A percentile compares a stretch with the other conserved stretches of the same genome.
These are phyloP conservation scores for Termitomyces bulborhizus DNA, from an alignment of 768 basidiomycete genomes.

Conservation along the genomic window DNA sequence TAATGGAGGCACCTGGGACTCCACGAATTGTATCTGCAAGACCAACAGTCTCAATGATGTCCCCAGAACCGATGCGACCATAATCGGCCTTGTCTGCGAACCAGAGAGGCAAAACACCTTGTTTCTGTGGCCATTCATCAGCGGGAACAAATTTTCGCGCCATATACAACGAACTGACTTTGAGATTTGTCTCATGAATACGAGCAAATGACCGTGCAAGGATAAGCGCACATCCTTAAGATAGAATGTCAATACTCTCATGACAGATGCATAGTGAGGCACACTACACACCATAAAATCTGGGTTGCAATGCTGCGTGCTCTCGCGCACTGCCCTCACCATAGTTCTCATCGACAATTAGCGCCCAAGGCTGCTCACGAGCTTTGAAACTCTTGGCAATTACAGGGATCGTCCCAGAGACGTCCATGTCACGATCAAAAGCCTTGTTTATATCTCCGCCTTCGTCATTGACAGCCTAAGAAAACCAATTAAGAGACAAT, in stretches of 20 bases:
- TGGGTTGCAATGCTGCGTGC: conserved; percentile 94
- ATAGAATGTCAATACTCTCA: conserved; percentile 1
- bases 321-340: conserved; percentile 98
- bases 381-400: conserved; percentile 88
- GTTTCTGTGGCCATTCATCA: conserved; percentile 58
- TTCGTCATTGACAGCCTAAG: conserved; percentile 88
- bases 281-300: conserved; percentile 68
- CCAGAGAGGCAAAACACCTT: conserved; percentile 96
- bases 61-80: conserved; percentile 72
- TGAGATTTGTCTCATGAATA: conserved; percentile 97
- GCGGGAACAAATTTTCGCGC: background rate
- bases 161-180: conserved; percentile 39
- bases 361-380: conserved; percentile 81
- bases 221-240: conserved; percentile 75
- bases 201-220: conserved; percentile 93
- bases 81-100: conserved; percentile 87
- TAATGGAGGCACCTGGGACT: conserved; percentile 39
- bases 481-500: background rate
- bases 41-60: conserved; percentile 80
- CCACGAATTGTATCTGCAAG: conserved; percentile 59
- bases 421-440: conserved; percentile 62
- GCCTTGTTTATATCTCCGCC: conserved; percentile 90
- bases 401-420: conserved; percentile 79
- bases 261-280: background rate
- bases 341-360: conserved; percentile 95